A percentile compares a stretch with the other conserved stretches of the same genome.
Evolutionary conservation across 768 basidiomycete genomes (phyloP).

Genomic region (Guyanaporus albipodus): DNA sequence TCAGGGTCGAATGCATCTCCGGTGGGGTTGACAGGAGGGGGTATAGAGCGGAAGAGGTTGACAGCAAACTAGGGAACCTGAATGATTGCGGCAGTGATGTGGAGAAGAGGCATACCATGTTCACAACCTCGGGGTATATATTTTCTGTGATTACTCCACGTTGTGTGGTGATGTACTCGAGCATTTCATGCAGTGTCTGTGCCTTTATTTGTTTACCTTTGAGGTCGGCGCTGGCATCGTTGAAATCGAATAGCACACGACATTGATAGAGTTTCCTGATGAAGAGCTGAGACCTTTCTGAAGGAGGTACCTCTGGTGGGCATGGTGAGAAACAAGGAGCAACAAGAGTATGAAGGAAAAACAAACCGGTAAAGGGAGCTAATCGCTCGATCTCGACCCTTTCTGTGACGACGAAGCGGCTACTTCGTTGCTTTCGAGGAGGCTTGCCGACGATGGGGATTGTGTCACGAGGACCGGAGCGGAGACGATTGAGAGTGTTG

Average conservation of each 20-base stretch:
- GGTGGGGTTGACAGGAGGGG: slow-evolving; percentile 96
- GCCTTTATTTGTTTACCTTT: slow-evolving; percentile 99
- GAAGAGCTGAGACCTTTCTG: slow-evolving; percentile 87
- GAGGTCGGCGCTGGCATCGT: slow-evolving; percentile 92
- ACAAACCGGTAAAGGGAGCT: slow-evolving; percentile 78
- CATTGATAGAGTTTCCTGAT: slow-evolving; percentile 95
- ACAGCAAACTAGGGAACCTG: slow-evolving; percentile 72
- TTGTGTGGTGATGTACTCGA: slow-evolving; percentile 98
- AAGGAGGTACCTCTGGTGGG: slow-evolving; percentile 73
- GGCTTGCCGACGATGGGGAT: slow-evolving; percentile 96
- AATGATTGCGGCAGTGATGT: slow-evolving; percentile 2
- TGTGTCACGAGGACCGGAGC: slow-evolving; percentile 88
- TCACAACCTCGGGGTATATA: slow-evolving; percentile 98
- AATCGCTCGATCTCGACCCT: slow-evolving; percentile 94
- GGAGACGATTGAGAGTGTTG: slow-evolving; percentile 67
- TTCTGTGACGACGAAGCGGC: slow-evolving; percentile 93
- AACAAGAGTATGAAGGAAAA: slow-evolving; percentile 7
- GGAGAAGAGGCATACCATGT: slow-evolving; percentile 68
- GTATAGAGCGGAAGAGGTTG: slow-evolving; percentile 99
- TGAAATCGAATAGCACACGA: slow-evolving; percentile 97
- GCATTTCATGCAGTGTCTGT: slow-evolving; percentile 95
- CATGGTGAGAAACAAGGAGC: neutral
- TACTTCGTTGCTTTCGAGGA: slow-evolving; percentile 95
- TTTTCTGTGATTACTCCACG: slow-evolving; percentile 94
- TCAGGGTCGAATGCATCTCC: slow-evolving; percentile 99